A percentile compares a stretch with the other conserved stretches of the same genome.
Evolutionary conservation across 805 yeast species (phyloP).

Genomic region (Candida arabinofermentans): DNA sequence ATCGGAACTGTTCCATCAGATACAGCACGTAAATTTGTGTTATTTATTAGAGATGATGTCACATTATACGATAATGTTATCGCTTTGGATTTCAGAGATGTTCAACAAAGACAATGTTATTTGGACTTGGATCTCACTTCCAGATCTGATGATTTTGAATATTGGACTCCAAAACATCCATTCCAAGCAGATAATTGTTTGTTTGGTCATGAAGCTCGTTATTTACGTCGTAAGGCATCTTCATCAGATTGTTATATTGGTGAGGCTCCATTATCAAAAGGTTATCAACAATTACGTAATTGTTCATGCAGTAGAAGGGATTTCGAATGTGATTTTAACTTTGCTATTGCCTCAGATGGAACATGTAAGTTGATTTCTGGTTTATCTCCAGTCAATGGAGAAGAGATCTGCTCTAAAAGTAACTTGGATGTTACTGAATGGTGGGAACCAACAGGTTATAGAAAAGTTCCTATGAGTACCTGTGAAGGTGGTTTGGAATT

Average conservation of each 20-base stretch:
- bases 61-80: slow-evolving; percentile 30
- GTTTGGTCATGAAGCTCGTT: slow-evolving; percentile 66
- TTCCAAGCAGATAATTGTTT: slow-evolving; percentile 48
- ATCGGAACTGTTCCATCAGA: slow-evolving; percentile 90
- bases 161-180: slow-evolving; percentile 61
- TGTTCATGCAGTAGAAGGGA: slow-evolving; percentile 86
- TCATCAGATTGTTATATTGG: slow-evolving; percentile 67
- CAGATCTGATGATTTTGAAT: slow-evolving; percentile 52
- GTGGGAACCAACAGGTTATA: slow-evolving; percentile 88
- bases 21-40: slow-evolving; percentile 72
- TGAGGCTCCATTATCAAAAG: slow-evolving; percentile 54
- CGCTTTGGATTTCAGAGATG: slow-evolving; percentile 54
- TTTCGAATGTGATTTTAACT: slow-evolving; percentile 93
- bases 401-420: slow-evolving; percentile 48
- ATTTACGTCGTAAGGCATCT: slow-evolving; percentile 54
- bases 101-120: slow-evolving; percentile 52
- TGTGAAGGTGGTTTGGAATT: slow-evolving; percentile 77
- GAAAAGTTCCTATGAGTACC: slow-evolving; percentile 79
- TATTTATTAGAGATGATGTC: slow-evolving; percentile 50
- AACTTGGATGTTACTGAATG: slow-evolving; percentile 58
- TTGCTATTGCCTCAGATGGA: slow-evolving; percentile 63
- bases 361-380: slow-evolving; percentile 85
- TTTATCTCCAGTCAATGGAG: slow-evolving; percentile 58
- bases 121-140: slow-evolving; percentile 39
- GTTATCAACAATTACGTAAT: slow-evolving; percentile 52